Conservation (phyloP, 139 green algal genomes). For the Trebouxia sp. region DNA sequence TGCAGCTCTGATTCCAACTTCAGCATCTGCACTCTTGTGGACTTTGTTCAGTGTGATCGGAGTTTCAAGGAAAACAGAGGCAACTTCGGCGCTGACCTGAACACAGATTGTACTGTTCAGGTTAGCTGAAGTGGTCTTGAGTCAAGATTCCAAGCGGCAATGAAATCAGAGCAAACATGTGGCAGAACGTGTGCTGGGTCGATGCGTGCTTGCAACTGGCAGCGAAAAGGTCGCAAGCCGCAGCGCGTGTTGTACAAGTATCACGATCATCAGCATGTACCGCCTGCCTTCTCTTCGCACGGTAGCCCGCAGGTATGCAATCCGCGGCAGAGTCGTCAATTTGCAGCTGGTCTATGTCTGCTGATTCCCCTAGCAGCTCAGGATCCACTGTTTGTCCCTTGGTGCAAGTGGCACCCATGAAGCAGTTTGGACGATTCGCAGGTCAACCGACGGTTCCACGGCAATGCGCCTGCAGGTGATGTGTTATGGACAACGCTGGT, state of each 20-base stretch:
- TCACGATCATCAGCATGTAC: too few species aligned
- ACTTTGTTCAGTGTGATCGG: background rate
- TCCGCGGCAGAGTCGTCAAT: background rate
- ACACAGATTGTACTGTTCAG: background rate
- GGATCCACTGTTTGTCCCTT: background rate
- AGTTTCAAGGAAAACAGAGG: background rate
- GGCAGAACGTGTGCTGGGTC: too few species aligned
- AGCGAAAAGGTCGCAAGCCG: too few species aligned
- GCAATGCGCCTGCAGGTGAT: too few species aligned
- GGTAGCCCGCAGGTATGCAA: background rate
- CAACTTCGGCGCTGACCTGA: constrained; percentile 36
- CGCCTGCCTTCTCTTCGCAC: background rate
- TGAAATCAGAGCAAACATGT: too few species aligned
- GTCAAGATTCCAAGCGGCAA: too few species aligned
- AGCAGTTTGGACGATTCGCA: too few species aligned
- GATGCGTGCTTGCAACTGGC: too few species aligned
- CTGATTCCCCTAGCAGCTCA: background rate
- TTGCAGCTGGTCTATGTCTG: background rate
- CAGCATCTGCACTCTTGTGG: constrained; percentile 23
- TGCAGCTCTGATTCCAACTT: constrained; percentile 9
- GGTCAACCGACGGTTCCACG: too few species aligned
- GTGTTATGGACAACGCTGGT: too few species aligned
- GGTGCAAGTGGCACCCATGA: background rate
- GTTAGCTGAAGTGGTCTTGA: too few species aligned
- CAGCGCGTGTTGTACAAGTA: too few species aligned